Evolutionary conservation across 2,329 filamentous ascomycete genomes (phyloP), one percentile per base, ranked within the genome.

Genomic region (Neonectria sp.): DNA sequence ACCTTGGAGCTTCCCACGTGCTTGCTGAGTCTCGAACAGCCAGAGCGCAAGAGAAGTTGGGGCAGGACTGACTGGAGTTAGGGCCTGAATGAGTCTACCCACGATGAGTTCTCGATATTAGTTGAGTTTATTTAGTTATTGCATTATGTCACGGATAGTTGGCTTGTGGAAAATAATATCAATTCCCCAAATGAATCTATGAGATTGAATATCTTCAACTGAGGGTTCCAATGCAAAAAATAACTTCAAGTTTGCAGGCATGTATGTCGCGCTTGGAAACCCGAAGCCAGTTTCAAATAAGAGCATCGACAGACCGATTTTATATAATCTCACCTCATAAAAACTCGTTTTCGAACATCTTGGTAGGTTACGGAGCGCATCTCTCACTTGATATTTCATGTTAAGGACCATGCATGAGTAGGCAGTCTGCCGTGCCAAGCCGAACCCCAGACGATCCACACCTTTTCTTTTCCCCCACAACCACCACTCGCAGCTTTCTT

Each of bases 381-480:
- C 51, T 35, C 11, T 35, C n/a, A 53, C 13, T 53, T 33, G 13
- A 33, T 17, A n/a, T 15, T 40, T 37, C 25, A 52, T 46, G 33
- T 52, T 51, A 52, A 48, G 31, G 13, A 33, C 40, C 43, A 31
- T 65, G 46, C 70, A 65, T 60, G 40, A 45, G 40, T 45, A 63
- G 65, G 51, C 35, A 62, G 52, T 52, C 52, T 11, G 59, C 59
- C 63, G 61, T 63, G 60, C 73, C 70, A 73, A 73, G 49, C 55
- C 71, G 27, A 56, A 68, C 57, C 58, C 64, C 45, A 33, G 52
- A 21, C 6, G 60, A 64, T 63, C 69, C 57, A 57, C 67, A 70
- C 64, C 68, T 75, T 74, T 75, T 75, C 52, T 49, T 24, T 55
- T 56, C 61, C 60, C 63, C 53, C 64, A 67, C 37, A 65, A 35